phyloP scores from a whole-genome alignment of 1,284 basidiomycete genomes.

The Exobasidium cylindrosporum region DNA sequence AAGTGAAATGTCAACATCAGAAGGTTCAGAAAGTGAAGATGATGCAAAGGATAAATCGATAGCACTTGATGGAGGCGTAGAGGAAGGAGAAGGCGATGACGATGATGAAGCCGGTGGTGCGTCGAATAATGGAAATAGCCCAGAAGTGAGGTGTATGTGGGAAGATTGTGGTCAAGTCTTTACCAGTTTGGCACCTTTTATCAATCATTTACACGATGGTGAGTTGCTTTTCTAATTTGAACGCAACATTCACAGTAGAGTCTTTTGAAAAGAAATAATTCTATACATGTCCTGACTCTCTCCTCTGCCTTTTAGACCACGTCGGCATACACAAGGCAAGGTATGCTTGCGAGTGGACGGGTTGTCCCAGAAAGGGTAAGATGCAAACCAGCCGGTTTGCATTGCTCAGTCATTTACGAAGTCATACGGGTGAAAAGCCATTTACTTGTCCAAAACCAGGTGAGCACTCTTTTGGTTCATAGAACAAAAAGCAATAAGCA shows the following conservation, averaged over 20 bases:
- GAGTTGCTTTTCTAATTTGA: conserved; percentile 37
- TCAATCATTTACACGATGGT: conserved; percentile 76
- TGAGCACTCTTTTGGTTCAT: conserved; percentile 53
- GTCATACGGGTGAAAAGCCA: conserved; percentile 86
- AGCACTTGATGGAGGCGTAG: not conserved
- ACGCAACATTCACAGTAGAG: not conserved
- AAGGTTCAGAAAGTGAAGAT: not conserved
- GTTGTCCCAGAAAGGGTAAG: conserved; percentile 72
- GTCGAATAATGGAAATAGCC: conserved; percentile 15
- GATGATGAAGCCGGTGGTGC: conserved; percentile 21
- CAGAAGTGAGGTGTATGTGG: conserved; percentile 65
- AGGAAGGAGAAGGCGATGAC: conserved; percentile 26
- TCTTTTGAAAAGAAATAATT: not conserved
- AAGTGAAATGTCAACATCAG: conserved; percentile 9
- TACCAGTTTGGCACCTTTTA: conserved; percentile 68
- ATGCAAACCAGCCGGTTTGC: conserved; percentile 82
- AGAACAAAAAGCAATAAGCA: not conserved
- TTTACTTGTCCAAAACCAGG: conserved; percentile 78
- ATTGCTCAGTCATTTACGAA: conserved; percentile 72
- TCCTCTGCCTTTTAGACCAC: conserved; percentile 57
- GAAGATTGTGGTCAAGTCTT: conserved; percentile 72
- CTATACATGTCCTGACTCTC: conserved; percentile 7
- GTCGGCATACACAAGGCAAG: conserved; percentile 80
- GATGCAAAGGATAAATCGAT: not conserved
- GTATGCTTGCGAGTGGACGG: conserved; percentile 83